Base-by-base conservation (phyloP, 495 filamentous ascomycete species). In the Hyaloscypha variabilis region DNA sequence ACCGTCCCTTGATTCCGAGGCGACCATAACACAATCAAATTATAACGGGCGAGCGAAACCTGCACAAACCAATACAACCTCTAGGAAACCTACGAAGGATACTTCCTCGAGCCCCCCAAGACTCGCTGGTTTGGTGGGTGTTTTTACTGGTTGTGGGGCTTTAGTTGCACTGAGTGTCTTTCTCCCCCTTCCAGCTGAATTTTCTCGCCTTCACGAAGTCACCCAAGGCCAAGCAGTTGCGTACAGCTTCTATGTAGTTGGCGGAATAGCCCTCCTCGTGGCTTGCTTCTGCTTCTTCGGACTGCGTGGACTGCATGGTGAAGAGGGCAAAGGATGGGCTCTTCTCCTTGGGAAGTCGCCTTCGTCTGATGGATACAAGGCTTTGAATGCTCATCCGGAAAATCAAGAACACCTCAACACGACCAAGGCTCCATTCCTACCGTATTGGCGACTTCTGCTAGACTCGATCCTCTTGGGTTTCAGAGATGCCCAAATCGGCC, bases 131-230 rank as follows among this genome's bases (percentile, higher is more conserved):
- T 87, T 93, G 61, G 95, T 99, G 8, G 95, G 95, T 6, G 76
- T 96, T 42, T 97, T 93, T 73, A 96, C 96, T 19, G 95, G 96
- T 4, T 90, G 92, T 71, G 95, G 95, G 63, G 95, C 95, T 30
- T 79, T 99, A 6, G 77, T 99, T 0, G 91, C 96, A 1, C 79
- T 99, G 5, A 72, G 75, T 1, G 68, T 93, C 26, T 97, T 98
- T 72, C 82, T 99, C 17, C 95, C 93, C 19, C 83, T 99, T 8
- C 95, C 96, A 3, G 86, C 91, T 3, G 82, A 82, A 11, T 93
- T 98, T 71, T 80, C 81, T 60, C 82, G 88, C 60, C 80, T 88
- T 30, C 75, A 81, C 6, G 91, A 89, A 25, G 78, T 87, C 11
- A 88, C 86, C 1, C 84, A 90, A 23, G 83, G 82, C 1, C 75